A percentile compares a stretch with the other conserved stretches of the same genome.
phyloP scores from a whole-genome alignment of 179 eudicot species.

The Beta macrorhiza region DNA sequence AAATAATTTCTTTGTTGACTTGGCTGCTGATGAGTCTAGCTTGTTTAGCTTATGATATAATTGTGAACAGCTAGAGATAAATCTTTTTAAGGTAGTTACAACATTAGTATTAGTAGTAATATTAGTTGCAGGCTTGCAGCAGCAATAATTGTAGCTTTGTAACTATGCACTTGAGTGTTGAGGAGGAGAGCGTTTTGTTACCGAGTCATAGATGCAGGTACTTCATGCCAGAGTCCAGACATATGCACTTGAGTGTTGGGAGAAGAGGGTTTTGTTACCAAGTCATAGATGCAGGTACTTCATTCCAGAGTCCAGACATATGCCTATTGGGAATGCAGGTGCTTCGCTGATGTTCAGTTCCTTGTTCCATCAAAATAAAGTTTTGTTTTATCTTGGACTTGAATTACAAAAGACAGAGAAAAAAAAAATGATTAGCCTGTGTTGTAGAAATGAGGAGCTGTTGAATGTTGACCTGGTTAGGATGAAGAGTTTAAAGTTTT shows the following conservation, averaged over 20 bases:
- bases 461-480: not conserved
- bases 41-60: not conserved
- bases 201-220: not conserved
- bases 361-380: not conserved
- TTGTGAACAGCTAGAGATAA: not conserved
- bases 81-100: not conserved
- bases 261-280: not conserved
- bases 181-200: not conserved
- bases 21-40: constrained; percentile 4
- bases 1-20: constrained; percentile 19
- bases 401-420: not conserved
- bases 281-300: not conserved
- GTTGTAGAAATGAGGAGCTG: not conserved
- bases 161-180: not conserved
- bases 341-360: not conserved
- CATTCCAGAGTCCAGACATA: not conserved
- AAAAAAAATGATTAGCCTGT: not conserved
- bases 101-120: not conserved
- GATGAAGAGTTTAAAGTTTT: not conserved
- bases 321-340: not conserved
- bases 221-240: not conserved
- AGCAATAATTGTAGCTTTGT: not conserved
- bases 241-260: not conserved
- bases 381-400: not conserved
- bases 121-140: not conserved